Conservation (phyloP, 495 filamentous ascomycete genomes). For the Podospora anserina region DNA sequence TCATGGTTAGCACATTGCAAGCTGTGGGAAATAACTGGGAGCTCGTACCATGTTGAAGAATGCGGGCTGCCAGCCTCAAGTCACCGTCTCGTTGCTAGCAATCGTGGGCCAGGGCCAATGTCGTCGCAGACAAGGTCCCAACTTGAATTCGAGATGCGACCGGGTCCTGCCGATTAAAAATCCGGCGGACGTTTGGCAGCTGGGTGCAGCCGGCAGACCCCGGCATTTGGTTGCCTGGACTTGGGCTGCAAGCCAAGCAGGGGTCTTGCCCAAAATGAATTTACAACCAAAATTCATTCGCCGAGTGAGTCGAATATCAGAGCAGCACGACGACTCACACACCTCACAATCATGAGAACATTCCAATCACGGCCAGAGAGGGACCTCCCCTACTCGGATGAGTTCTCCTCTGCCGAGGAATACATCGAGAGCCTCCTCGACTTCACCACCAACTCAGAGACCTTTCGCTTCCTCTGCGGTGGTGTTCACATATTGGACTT, state of each 20-base stretch:
- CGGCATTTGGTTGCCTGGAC: not conserved
- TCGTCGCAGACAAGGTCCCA: constrained; percentile 16
- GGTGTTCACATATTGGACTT: constrained; percentile 96
- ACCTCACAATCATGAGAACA: constrained; percentile 13
- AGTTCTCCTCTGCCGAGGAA: constrained; percentile 51
- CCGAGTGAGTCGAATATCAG: constrained; percentile 12
- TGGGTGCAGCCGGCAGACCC: not conserved
- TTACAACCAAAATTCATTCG: constrained; percentile 6
- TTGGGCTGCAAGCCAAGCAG: not conserved
- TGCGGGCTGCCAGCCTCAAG: constrained; percentile 19
- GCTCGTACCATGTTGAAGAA: constrained; percentile 32
- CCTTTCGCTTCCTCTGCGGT: constrained; percentile 87
- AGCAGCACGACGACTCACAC: not conserved
- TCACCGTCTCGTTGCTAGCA: constrained; percentile 23
- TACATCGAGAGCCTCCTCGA: constrained; percentile 76
- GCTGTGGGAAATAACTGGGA: not conserved
- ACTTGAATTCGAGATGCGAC: constrained; percentile 8
- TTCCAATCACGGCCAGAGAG: constrained; percentile 39
- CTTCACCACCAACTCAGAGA: constrained; percentile 68
- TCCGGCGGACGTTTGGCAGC: constrained; percentile 1
- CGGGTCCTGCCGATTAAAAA: constrained; percentile 13
- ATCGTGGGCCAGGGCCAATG: constrained; percentile 4
- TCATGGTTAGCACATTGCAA: not conserved
- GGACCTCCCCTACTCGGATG: constrained; percentile 45
- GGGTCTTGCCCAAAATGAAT: constrained; percentile 1